These are phyloP conservation scores for Noccaea bulbosa DNA, from an alignment of 345 rosid genomes.

Conservation along the genomic window DNA sequence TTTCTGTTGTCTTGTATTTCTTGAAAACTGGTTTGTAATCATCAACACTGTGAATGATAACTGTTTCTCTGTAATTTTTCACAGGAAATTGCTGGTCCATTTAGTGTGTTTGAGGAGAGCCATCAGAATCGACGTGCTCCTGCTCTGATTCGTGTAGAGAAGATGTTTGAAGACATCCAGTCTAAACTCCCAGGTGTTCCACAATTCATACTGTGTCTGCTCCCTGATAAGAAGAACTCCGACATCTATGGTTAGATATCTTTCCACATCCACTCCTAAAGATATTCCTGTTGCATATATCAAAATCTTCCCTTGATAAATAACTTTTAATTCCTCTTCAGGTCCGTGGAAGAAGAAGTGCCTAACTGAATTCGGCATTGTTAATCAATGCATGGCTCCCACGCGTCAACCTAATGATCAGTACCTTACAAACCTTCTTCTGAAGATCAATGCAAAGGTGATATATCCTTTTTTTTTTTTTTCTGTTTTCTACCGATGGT, in stretches of 20 bases:
- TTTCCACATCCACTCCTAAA: neutral
- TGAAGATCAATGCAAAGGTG: conserved; percentile 95
- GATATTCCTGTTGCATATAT: neutral
- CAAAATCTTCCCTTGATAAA: neutral
- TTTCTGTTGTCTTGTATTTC: neutral
- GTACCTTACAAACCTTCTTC: conserved; percentile 79
- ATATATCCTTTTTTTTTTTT: conserved; percentile 5
- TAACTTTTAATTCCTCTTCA: conserved; percentile 17
- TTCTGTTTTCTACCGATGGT: neutral
- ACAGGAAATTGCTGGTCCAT: conserved; percentile 59
- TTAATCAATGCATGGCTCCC: conserved; percentile 94
- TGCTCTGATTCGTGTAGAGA: conserved; percentile 71
- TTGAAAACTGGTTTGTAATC: conserved; percentile 9
- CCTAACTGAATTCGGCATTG: conserved; percentile 79
- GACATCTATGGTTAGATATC: conserved; percentile 71
- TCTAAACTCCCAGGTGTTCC: conserved; percentile 82
- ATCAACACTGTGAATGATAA: conserved; percentile 19
- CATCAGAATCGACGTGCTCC: conserved; percentile 59
- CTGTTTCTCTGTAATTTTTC: conserved; percentile 18
- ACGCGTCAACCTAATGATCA: conserved; percentile 71
- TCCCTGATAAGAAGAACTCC: conserved; percentile 79
- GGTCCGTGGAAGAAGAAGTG: conserved; percentile 94
- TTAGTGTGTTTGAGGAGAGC: conserved; percentile 64
- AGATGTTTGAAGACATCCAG: conserved; percentile 76
- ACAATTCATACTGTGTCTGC: conserved; percentile 77